Conservation (phyloP, 192 early-diverging fungal genomes). For the Jimgerdemannia flammicorona region DNA sequence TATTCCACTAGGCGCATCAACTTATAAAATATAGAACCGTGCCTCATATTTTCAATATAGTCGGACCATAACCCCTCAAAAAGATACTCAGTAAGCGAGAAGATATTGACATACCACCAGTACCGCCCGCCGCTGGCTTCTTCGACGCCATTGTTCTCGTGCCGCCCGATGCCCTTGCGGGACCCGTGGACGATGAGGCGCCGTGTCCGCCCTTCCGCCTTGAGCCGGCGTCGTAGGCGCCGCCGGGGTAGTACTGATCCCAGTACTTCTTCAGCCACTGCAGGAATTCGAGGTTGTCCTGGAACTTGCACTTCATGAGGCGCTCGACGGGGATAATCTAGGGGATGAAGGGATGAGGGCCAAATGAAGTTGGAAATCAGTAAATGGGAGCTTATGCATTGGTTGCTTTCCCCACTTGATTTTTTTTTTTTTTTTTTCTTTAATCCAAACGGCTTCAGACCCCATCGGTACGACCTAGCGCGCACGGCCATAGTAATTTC, state of each 20-base stretch:
- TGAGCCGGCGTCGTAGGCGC: constrained; percentile 75
- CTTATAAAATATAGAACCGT: too few species aligned
- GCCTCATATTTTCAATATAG: too few species aligned
- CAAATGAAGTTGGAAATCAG: neutral
- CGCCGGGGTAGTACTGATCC: constrained; percentile 86
- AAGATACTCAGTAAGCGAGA: too few species aligned
- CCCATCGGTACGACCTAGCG: too few species aligned
- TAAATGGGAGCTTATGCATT: too few species aligned
- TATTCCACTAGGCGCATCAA: too few species aligned
- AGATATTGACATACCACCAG: neutral
- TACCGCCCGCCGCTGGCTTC: constrained; percentile 10
- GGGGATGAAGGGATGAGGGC: constrained; percentile 5
- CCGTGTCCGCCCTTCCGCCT: constrained; percentile 49
- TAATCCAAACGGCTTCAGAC: constrained; percentile 1
- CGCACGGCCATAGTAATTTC: too few species aligned
- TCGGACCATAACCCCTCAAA: too few species aligned
- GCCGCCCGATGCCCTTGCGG: constrained; percentile 30
- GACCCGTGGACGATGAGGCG: constrained; percentile 12
- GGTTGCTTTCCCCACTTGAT: too few species aligned
- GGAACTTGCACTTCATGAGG: constrained; percentile 93
- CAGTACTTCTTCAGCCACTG: constrained; percentile 95
- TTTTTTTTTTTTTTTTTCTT: too few species aligned
- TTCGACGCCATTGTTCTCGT: constrained; percentile 38
- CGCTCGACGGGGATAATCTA: constrained; percentile 86
- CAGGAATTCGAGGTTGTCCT: constrained; percentile 98